phyloP scores from a whole-genome alignment of 2,329 filamentous ascomycete species.

The Aspergillus eucalypticola region DNA sequence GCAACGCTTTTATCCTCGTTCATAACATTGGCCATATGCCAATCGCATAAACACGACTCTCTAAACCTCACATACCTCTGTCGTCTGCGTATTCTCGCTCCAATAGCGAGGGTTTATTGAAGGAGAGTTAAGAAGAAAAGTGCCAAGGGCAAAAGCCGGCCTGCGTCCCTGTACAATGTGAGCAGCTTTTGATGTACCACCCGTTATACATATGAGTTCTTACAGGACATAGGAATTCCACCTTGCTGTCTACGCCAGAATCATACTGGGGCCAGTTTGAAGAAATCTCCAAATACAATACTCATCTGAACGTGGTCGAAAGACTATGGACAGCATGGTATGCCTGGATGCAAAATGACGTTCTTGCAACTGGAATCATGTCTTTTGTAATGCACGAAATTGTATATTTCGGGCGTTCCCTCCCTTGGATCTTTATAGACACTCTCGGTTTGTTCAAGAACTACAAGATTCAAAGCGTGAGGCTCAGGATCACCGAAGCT shows the following conservation, averaged over 20 bases:
- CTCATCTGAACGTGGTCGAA: constrained; percentile 83
- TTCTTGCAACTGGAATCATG: constrained; percentile 94
- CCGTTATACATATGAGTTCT: background rate
- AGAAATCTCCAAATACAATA: constrained; percentile 70
- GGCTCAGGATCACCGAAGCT: constrained; percentile 30
- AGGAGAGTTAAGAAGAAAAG: background rate
- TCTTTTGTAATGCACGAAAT: constrained; percentile 93
- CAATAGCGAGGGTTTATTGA: background rate
- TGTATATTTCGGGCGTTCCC: constrained; percentile 87
- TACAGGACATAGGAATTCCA: constrained; percentile 45
- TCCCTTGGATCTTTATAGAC: constrained; percentile 94
- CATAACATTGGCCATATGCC: background rate
- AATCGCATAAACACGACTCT: background rate
- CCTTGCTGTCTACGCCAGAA: constrained; percentile 47
- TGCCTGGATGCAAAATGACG: constrained; percentile 96
- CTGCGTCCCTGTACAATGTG: constrained; percentile 19
- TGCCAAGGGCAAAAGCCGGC: background rate
- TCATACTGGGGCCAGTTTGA: constrained; percentile 68
- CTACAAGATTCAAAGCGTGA: constrained; percentile 90
- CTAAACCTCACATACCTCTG: background rate
- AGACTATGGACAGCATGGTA: constrained; percentile 96
- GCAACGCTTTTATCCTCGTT: too few species aligned
- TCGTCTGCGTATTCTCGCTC: background rate
- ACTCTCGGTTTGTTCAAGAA: constrained; percentile 81
- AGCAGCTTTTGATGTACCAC: constrained; percentile 5